Percentiles rank a stretch among this genome's conserved stretches.
Conservation (phyloP, 495 filamentous ascomycete genomes). For the Pseudevernia furfuracea region DNA sequence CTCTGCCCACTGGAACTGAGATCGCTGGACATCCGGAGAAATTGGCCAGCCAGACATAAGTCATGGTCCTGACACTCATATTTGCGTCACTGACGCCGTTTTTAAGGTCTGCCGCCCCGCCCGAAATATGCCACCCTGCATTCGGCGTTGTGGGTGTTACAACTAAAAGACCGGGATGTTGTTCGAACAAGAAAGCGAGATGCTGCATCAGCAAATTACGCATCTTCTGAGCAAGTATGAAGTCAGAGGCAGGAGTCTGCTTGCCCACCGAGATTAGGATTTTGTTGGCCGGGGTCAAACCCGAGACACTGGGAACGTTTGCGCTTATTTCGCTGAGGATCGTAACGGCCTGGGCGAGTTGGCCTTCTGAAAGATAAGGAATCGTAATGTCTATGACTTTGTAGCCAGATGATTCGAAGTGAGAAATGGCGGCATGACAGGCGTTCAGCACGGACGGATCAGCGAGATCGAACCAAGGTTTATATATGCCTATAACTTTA, state of each 20-base stretch:
- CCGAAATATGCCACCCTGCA: conserved; percentile 60
- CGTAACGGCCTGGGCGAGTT: conserved; percentile 70
- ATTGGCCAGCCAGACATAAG: conserved; percentile 84
- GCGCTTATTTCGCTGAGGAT: conserved; percentile 64
- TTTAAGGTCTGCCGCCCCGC: conserved; percentile 44
- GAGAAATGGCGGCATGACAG: conserved; percentile 53
- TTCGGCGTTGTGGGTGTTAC: conserved; percentile 72
- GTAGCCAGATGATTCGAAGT: conserved; percentile 57
- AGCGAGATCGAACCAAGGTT: conserved; percentile 66
- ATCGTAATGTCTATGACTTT: conserved; percentile 63
- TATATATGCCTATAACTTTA: conserved; percentile 62
- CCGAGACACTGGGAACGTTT: conserved; percentile 33
- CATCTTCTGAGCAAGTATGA: conserved; percentile 67
- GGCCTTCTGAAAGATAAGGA: conserved; percentile 65
- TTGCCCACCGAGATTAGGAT: conserved; percentile 58
- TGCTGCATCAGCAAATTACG: conserved; percentile 76
- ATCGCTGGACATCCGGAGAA: conserved; percentile 73
- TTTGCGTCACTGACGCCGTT: conserved; percentile 71
- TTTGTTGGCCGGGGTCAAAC: conserved; percentile 63
- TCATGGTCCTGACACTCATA: conserved; percentile 67
- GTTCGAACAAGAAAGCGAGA: conserved; percentile 60
- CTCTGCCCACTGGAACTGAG: conserved; percentile 70
- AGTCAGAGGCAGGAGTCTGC: conserved; percentile 59
- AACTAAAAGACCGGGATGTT: conserved; percentile 69
- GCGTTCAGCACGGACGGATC: conserved; percentile 52